These are phyloP conservation scores for Biscogniauxia mediterranea DNA, from an alignment of 2,329 filamentous ascomycete species.

Conservation along the genomic window DNA sequence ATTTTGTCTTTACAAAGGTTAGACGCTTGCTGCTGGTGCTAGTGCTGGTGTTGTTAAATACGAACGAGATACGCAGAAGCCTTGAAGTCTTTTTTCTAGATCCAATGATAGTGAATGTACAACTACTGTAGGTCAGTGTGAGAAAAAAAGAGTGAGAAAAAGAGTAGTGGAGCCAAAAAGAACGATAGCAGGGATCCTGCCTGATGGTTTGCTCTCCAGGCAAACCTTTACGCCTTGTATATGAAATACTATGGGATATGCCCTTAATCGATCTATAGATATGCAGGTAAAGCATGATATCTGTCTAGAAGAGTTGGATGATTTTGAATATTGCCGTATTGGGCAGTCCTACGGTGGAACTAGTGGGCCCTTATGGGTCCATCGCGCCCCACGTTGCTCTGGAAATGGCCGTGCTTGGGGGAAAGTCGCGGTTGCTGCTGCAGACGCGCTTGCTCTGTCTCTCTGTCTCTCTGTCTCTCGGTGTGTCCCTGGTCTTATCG, in stretches of 20 bases:
- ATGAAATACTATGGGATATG: not conserved
- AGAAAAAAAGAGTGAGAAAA: no score
- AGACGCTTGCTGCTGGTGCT: no score
- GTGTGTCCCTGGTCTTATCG: constrained; percentile 13
- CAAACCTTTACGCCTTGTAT: not conserved
- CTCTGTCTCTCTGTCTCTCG: no score
- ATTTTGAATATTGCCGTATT: not conserved
- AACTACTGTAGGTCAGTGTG: no score
- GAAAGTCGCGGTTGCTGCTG: constrained; percentile 27
- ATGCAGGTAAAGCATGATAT: not conserved
- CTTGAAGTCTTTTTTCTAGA: no score
- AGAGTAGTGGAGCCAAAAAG: not conserved
- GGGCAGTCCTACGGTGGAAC: not conserved
- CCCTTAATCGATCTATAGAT: not conserved
- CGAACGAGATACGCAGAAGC: no score
- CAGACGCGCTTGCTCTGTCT: constrained; percentile 25
- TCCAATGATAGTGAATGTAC: no score
- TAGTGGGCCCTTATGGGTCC: constrained; percentile 1
- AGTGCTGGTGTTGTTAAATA: no score
- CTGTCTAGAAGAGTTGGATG: not conserved
- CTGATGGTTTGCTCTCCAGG: no score
- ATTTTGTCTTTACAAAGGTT: no score
- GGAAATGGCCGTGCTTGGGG: constrained; percentile 15
- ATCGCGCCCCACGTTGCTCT: constrained; percentile 23
- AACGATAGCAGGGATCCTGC: no score